Evolutionary conservation across 768 basidiomycete species (phyloP), one percentile per base, ranked within the genome.

Genomic region (Peribolospora baueri): DNA sequence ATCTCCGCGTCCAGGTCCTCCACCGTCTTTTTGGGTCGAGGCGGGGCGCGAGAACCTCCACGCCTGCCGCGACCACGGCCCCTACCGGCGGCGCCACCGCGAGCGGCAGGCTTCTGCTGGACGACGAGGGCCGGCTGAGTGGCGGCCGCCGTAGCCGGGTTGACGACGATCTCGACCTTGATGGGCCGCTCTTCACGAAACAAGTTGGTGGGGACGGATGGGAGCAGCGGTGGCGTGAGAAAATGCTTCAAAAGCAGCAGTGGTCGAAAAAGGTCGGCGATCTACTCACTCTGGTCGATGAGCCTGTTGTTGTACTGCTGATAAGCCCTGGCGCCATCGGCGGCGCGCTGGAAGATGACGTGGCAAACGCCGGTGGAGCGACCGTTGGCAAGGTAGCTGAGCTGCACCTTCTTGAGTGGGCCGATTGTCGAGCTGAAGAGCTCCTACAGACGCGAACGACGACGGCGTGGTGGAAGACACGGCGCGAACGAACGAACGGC

Each of bases 241-340:
- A 25, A 25, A 25, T 25, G 25, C 25, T 25, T 25, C 25, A 25
- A 25, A 25, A 25, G 25, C 25, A 25, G 25, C 25, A 25, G 25
- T 3, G 47, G 11, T 13, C 40, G 51, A 40, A 7, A 39, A 43
- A 25, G 25, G 25, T 25, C 25, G 25, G 25, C 25, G 25, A 25
- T 25, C 25, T 83, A 97, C 93, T 87, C 83, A 98, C 93, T 93
- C 74, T 88, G 87, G 81, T 98, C 93, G 78, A 98, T 90, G 72
- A 97, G 82, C 68, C 93, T 82, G 72, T 84, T 85, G 76, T 98
- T 86, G 74, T 97, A 98, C 61, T 84, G 78, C 63, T 82, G 75
- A 69, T 80, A 88, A 3, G 93, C 93, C 74, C 81, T 85, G 66
- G 78, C 78, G 56, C 81, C 93, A 64, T 90, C 86, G 56, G 87